A percentile compares a stretch with the other conserved stretches of the same genome.
These are phyloP conservation scores for Aristolochia californica DNA, from an alignment of 164 flowering plant genomes.

Conservation along the genomic window DNA sequence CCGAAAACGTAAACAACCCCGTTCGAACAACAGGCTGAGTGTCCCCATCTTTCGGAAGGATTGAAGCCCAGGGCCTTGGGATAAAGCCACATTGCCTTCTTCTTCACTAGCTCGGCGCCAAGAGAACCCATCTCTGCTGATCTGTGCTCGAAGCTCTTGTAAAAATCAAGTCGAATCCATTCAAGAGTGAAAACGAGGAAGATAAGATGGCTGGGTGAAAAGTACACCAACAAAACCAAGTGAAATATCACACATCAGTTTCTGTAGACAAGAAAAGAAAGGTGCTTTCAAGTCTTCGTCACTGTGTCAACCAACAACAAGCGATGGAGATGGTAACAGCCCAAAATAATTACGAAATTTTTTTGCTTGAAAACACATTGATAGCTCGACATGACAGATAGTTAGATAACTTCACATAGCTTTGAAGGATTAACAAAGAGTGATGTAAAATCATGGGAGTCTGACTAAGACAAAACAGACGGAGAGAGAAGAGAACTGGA, in stretches of 20 bases:
- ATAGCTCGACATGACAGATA: too few relatives aligned
- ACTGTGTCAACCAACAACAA: constrained; percentile 72
- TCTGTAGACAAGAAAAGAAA: constrained; percentile 90
- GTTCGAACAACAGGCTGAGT: constrained; percentile 67
- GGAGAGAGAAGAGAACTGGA: too few relatives aligned
- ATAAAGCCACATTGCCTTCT: constrained; percentile 88
- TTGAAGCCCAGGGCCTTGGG: constrained; percentile 63
- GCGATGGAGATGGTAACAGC: constrained; percentile 6
- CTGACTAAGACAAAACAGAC: too few relatives aligned
- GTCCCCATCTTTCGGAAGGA: constrained; percentile 98
- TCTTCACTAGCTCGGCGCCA: constrained; percentile 38
- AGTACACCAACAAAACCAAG: constrained; percentile 44
- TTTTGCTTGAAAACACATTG: too few relatives aligned
- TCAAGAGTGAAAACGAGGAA: constrained; percentile 9
- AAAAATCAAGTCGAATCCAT: not conserved
- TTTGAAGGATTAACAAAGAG: too few relatives aligned
- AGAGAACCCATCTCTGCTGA: constrained; percentile 16
- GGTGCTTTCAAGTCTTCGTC: constrained; percentile 79
- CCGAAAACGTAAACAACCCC: constrained; percentile 74
- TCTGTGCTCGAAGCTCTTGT: constrained; percentile 1
- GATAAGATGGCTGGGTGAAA: constrained; percentile 28
- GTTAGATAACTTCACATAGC: too few relatives aligned
- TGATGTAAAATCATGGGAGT: too few relatives aligned
- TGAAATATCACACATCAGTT: constrained; percentile 59
- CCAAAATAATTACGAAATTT: too few relatives aligned